Percentiles rank a stretch among this genome's conserved stretches.
These are phyloP conservation scores for Elsinoe perseae DNA, from an alignment of 2,329 filamentous ascomycete species.

Conservation along the genomic window DNA sequence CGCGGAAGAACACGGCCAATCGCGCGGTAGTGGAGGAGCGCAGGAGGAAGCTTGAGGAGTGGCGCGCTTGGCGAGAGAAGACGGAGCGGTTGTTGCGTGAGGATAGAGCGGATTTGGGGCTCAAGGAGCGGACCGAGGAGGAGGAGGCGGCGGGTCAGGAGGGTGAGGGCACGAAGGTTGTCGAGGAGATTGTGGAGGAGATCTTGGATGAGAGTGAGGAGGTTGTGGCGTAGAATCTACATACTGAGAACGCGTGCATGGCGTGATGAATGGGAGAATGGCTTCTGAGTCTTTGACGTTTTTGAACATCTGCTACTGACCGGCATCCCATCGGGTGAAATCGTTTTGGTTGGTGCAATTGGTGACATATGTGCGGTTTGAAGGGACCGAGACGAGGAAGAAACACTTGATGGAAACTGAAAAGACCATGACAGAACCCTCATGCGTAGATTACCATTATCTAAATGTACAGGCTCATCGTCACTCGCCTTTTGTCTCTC, in stretches of 20 bases:
- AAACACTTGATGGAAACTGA: not conserved
- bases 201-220: constrained; percentile 85
- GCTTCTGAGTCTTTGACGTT: too few species aligned
- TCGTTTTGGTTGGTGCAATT: too few species aligned
- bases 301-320: too few species aligned
- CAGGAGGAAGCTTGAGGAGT: constrained; percentile 75
- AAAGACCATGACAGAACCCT: constrained; percentile 4
- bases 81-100: constrained; percentile 64
- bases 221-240: constrained; percentile 38
- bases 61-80: constrained; percentile 72
- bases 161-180: constrained; percentile 48
- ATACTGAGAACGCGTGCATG: not conserved
- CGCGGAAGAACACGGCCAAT: constrained; percentile 89
- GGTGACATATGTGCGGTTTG: too few species aligned
- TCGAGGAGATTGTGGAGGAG: constrained; percentile 80
- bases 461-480: constrained; percentile 7
- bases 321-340: too few species aligned
- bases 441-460: constrained; percentile 11
- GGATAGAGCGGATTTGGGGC: constrained; percentile 60
- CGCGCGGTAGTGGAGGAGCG: constrained; percentile 86
- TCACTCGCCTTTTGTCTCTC: not conserved
- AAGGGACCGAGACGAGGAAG: too few species aligned
- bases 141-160: constrained; percentile 49
- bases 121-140: constrained; percentile 59
- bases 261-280: not conserved